These are phyloP conservation scores for Ochromonas danica DNA, from an alignment of 108 stramenopile genomes.

Conservation along the genomic window DNA sequence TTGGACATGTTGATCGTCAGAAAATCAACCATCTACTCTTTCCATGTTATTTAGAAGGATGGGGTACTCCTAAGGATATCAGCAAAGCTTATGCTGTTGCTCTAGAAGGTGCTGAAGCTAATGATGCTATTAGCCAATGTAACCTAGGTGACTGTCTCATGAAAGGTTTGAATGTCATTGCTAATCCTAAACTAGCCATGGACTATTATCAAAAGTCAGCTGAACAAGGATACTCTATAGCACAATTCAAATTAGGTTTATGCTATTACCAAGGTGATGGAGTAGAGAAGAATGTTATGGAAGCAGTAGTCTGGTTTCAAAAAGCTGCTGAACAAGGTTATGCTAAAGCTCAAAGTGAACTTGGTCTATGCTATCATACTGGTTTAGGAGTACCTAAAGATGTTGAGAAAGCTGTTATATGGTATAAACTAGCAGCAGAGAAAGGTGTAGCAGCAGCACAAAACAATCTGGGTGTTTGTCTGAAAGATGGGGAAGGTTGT, in stretches of 20 bases:
- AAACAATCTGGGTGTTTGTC: conserved; percentile 5
- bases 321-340: background rate
- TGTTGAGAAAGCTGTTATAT: background rate
- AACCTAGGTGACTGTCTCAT: background rate
- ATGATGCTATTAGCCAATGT: background rate
- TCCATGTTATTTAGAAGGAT: background rate
- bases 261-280: conserved; percentile 23
- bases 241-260: conserved; percentile 8
- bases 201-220: background rate
- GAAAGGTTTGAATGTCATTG: background rate
- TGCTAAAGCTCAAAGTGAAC: background rate
- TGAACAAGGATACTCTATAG: background rate
- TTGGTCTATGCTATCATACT: background rate
- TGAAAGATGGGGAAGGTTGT: background rate
- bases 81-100: background rate
- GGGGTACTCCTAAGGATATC: background rate
- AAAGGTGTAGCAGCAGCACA: background rate
- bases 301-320: background rate
- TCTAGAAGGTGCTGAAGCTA: background rate
- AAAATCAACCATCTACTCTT: too few relatives aligned
- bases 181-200: background rate
- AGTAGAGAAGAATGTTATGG: background rate
- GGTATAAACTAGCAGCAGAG: conserved; percentile 22
- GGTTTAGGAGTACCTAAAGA: background rate
- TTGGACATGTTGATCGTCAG: too few relatives aligned